phyloP scores from a whole-genome alignment of 345 rosid species.

The Brassica cretica region DNA sequence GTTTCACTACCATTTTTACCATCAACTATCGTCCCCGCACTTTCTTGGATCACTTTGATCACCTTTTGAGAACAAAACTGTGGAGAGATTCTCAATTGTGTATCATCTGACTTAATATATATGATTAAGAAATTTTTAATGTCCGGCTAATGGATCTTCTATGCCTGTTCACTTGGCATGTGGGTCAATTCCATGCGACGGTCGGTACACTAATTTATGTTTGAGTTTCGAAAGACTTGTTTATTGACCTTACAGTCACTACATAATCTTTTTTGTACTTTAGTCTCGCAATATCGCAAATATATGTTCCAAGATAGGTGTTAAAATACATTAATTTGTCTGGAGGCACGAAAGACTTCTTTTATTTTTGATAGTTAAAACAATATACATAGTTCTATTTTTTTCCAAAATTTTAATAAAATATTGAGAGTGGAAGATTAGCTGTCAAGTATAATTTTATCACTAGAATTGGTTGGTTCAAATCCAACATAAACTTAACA shows the following conservation, averaged over 20 bases:
- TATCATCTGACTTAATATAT: background rate
- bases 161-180: background rate
- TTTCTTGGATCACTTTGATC: background rate
- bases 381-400: background rate
- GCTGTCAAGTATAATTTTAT: background rate
- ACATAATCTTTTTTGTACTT: too few relatives aligned
- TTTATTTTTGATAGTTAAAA: background rate
- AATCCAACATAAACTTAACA: background rate
- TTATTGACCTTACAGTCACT: too few relatives aligned
- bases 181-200: background rate
- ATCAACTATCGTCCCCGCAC: background rate
- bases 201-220: too few relatives aligned
- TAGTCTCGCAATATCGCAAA: background rate
- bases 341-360: background rate
- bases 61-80: background rate
- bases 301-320: background rate
- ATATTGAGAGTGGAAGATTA: background rate
- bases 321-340: background rate
- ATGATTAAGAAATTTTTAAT: background rate
- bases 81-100: background rate
- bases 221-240: background rate
- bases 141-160: background rate
- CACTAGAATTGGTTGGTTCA: background rate
- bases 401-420: background rate
- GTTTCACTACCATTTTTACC: background rate